These are phyloP conservation scores for Eimeria zaria DNA, from an alignment of 169 alveolate genomes.

Conservation along the genomic window DNA sequence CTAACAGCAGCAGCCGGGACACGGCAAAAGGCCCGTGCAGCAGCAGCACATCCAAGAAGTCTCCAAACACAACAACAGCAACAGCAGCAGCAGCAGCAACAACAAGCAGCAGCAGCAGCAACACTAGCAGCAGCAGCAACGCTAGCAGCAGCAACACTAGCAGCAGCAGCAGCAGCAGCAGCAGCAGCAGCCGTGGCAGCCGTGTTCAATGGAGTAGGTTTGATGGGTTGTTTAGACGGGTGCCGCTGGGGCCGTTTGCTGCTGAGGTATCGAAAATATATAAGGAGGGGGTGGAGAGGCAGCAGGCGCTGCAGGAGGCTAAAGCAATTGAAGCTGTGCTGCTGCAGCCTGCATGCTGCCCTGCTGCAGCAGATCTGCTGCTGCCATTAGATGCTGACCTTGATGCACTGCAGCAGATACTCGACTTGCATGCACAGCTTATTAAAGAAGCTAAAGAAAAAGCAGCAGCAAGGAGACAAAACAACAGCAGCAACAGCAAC, in stretches of 20 bases:
- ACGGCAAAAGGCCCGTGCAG: slow-evolving; percentile 5
- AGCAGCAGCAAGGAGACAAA: slow-evolving; percentile 9
- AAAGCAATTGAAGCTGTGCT: slow-evolving; percentile 57
- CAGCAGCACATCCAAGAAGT: slow-evolving; percentile 5
- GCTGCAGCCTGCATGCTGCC: slow-evolving; percentile 18
- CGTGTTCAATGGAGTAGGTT: slow-evolving; percentile 83
- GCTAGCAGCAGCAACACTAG: slow-evolving; percentile 65
- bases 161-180: slow-evolving; percentile 70
- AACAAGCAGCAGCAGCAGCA: slow-evolving; percentile 71
- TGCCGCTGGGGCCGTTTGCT: slow-evolving; percentile 85
- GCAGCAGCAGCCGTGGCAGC: slow-evolving; percentile 81
- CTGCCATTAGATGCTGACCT: slow-evolving; percentile 65
- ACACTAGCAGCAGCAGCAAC: slow-evolving; percentile 37
- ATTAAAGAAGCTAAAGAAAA: slow-evolving; percentile 3
- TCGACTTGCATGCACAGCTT: slow-evolving; percentile 58
- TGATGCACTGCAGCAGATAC: slow-evolving; percentile 64
- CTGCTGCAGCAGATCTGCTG: slow-evolving; percentile 26
- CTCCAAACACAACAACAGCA: slow-evolving; percentile 14
- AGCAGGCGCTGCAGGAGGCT: slow-evolving; percentile 81
- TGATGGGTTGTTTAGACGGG: slow-evolving; percentile 67
- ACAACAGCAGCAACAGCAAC: slow-evolving; percentile 20
- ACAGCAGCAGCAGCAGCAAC: no score
- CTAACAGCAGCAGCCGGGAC: background rate
- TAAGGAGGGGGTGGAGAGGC: slow-evolving; percentile 33
- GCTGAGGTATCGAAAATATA: slow-evolving; percentile 29